These are phyloP conservation scores for Pseudodiploospora longispora DNA, from an alignment of 2,329 filamentous ascomycete genomes.

Conservation along the genomic window DNA sequence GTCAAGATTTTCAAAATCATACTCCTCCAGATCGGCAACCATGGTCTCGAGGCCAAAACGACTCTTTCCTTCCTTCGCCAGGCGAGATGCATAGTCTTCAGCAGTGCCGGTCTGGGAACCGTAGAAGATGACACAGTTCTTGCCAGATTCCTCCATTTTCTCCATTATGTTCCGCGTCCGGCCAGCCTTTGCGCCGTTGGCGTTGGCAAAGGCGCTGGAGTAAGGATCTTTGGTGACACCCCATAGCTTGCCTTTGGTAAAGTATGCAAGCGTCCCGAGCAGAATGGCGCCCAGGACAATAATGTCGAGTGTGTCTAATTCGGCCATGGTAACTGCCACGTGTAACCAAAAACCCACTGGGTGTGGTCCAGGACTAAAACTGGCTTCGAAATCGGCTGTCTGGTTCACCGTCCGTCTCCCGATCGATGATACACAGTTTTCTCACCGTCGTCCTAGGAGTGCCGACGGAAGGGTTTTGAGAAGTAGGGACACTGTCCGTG, in stretches of 20 bases:
- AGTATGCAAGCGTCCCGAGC: constrained; percentile 84
- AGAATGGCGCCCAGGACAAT: constrained; percentile 81
- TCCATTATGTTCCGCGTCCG: constrained; percentile 89
- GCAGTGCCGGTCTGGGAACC: constrained; percentile 97
- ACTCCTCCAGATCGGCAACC: constrained; percentile 96
- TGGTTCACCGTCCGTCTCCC: neutral
- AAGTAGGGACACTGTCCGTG: neutral
- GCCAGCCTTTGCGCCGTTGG: constrained; percentile 63
- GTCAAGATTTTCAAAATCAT: constrained; percentile 93
- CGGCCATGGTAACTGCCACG: constrained; percentile 59
- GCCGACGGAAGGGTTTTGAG: too few species aligned
- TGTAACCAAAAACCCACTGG: neutral
- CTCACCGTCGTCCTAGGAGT: neutral
- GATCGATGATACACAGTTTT: neutral
- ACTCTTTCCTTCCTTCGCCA: constrained; percentile 96
- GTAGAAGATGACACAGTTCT: constrained; percentile 98
- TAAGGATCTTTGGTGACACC: constrained; percentile 83
- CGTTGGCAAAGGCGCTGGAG: constrained; percentile 63
- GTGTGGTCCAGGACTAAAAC: neutral
- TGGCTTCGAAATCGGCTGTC: neutral
- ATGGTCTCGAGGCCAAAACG: constrained; percentile 95
- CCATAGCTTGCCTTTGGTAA: constrained; percentile 96
- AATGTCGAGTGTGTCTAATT: constrained; percentile 93
- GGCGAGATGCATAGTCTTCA: constrained; percentile 91
- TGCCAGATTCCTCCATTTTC: constrained; percentile 90